Evolutionary conservation across 345 rosid species (phyloP), one percentile per base, ranked within the genome.

Genomic region (Gossypium raimondii): DNA sequence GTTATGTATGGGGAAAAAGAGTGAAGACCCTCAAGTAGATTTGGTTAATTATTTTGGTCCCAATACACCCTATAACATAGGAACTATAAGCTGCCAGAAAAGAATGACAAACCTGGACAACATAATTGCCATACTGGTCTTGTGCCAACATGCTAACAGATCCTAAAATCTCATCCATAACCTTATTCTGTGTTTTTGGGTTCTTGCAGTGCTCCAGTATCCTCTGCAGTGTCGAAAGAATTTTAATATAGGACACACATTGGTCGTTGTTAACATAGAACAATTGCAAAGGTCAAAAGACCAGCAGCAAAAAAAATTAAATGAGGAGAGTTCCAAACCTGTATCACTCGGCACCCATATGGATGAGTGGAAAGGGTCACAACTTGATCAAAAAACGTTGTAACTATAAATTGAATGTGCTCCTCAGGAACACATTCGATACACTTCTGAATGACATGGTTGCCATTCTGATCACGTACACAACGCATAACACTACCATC

Each of bases 381-480:
- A 63, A 88, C 92, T 76, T 85, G 88, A 62, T 79, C 86, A 62
- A 76, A 86, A 79, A 88, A 86, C 17, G 86, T 78, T 0, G 86
- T 69, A 67, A 85, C 82, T 52, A 56, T 56, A 18, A 56, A 56
- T 18, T 56, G 25, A 56, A 56, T 56, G 27, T 56, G 20, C 16
- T 85, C 92, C 77, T 86, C 89, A 7, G 92, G 90, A 63, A 85
- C 82, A 80, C 92, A 86, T 79, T 88, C 92, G 48, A 88, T 88
- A 71, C 92, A 86, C 83, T 88, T 88, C 83, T 88, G 92, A 70
- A 88, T 81, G 67, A 88, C 92, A 78, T 88, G 92, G 78, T 88
- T 88, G n/a, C 92, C 92, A 79, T 88, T 88, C 82, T 88, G 92
- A 73, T 88, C 92, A 47, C 92, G 92, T 57, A 88, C 90, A 79